phyloP scores from a whole-genome alignment of 2,329 filamentous ascomycete genomes.

The Nigrospora osmanthi region DNA sequence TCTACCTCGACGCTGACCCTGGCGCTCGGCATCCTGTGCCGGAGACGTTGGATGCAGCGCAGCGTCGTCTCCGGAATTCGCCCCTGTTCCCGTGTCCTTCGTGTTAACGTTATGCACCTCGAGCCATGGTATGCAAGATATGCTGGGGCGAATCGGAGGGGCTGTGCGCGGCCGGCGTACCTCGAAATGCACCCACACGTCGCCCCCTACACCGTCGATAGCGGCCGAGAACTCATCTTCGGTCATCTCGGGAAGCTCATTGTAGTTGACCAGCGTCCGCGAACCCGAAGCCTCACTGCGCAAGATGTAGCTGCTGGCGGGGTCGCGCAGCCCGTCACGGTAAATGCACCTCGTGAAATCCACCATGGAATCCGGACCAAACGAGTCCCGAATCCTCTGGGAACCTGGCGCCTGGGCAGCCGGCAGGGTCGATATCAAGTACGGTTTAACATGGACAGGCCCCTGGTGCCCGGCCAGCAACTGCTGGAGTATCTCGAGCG shows the following conservation, averaged over 20 bases:
- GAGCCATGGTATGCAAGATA: slow-evolving; percentile 7
- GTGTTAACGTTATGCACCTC: slow-evolving; percentile 12
- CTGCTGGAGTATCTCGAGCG: slow-evolving; percentile 62
- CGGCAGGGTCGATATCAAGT: slow-evolving; percentile 49
- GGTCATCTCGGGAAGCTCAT: slow-evolving; percentile 61
- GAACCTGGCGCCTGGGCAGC: slow-evolving; percentile 40
- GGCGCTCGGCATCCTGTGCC: slow-evolving; percentile 31
- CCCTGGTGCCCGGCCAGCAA: slow-evolving; percentile 29
- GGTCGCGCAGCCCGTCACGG: slow-evolving; percentile 41
- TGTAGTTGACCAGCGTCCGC: slow-evolving; percentile 65
- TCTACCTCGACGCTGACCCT: slow-evolving; percentile 65
- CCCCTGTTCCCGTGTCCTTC: slow-evolving; percentile 33
- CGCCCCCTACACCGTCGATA: slow-evolving; percentile 28
- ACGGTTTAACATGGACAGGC: slow-evolving; percentile 19
- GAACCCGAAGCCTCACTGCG: slow-evolving; percentile 50
- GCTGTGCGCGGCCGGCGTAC: slow-evolving; percentile 26
- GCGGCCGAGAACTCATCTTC: slow-evolving; percentile 46
- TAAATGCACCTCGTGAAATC: slow-evolving; percentile 51
- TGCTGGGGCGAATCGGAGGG: slow-evolving; percentile 8
- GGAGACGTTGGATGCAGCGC: slow-evolving; percentile 50
- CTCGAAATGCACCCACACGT: slow-evolving; percentile 67
- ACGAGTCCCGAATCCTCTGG: slow-evolving; percentile 43
- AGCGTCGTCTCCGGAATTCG: slow-evolving; percentile 55
- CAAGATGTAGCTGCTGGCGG: slow-evolving; percentile 64
- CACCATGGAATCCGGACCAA: slow-evolving; percentile 34